phyloP scores from a whole-genome alignment of 2,329 filamentous ascomycete genomes.

The Cryphonectria radicalis region DNA sequence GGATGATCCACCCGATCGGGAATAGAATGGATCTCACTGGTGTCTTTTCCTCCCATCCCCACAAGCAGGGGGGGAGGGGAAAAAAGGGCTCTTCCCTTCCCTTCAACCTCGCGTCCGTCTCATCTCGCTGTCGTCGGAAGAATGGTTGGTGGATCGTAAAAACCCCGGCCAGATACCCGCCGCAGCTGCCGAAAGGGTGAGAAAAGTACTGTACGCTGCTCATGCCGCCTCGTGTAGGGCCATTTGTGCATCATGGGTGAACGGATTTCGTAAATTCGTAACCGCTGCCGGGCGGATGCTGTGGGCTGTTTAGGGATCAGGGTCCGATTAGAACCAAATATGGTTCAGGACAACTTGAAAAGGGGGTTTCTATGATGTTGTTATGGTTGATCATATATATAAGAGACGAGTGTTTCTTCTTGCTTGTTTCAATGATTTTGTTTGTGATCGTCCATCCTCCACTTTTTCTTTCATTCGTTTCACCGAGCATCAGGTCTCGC shows the following conservation, averaged over 20 bases:
- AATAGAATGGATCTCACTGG: background rate
- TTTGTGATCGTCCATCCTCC: background rate
- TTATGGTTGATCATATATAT: background rate
- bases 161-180: conserved; percentile 4
- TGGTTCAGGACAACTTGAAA: background rate
- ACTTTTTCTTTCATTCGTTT: conserved; percentile 1
- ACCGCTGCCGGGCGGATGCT: background rate
- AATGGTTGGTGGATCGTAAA: conserved; percentile 20
- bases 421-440: background rate
- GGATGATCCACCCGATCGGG: conserved; percentile 2
- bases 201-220: background rate
- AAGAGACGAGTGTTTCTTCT: conserved; percentile 1
- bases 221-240: background rate
- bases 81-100: background rate
- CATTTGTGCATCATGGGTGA: background rate
- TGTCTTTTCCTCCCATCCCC: background rate
- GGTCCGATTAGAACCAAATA: background rate
- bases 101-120: conserved; percentile 15
- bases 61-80: background rate
- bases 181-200: background rate
- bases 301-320: background rate
- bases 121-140: conserved; percentile 16
- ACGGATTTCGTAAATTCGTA: background rate
- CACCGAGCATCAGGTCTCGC: background rate
- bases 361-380: background rate